phyloP scores from a whole-genome alignment of 73 alveolate genomes.

The Tetrahymena thermophila region DNA sequence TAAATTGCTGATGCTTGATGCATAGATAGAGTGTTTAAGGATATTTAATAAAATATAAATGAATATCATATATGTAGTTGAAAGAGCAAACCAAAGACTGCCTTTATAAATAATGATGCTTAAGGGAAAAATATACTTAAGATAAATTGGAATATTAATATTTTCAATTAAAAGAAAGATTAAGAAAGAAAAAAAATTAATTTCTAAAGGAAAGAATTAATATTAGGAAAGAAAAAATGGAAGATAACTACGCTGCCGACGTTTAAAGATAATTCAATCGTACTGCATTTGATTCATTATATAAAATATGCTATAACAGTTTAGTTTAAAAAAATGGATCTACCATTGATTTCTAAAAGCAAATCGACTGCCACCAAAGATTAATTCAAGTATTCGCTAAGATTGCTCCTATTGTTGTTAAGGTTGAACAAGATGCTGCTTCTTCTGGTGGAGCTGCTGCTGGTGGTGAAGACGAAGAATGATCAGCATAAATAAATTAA shows the following conservation, averaged over 20 bases:
- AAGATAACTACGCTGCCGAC: constrained; percentile 1
- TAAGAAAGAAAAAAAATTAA: neutral
- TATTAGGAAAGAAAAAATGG: neutral
- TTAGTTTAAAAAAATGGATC: neutral
- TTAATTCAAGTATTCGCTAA: neutral
- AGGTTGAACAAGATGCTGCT: neutral
- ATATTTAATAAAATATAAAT: too few relatives aligned
- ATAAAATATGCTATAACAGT: neutral
- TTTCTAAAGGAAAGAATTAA: neutral
- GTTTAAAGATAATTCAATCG: neutral
- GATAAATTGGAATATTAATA: neutral
- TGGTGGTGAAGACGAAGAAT: neutral
- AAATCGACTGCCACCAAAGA: neutral
- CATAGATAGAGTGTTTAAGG: neutral
- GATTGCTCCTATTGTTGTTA: neutral
- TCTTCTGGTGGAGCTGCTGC: neutral
- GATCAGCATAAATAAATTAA: neutral
- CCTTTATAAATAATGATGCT: neutral
- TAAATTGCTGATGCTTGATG: neutral
- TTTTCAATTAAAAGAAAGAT: neutral
- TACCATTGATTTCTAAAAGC: neutral
- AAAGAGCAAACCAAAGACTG: neutral
- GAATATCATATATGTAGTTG: neutral
- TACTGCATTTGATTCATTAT: neutral
- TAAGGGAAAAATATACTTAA: neutral